Evolutionary conservation across 345 rosid species (phyloP), one percentile per base, ranked within the genome.

Genomic region (Firmiana major): DNA sequence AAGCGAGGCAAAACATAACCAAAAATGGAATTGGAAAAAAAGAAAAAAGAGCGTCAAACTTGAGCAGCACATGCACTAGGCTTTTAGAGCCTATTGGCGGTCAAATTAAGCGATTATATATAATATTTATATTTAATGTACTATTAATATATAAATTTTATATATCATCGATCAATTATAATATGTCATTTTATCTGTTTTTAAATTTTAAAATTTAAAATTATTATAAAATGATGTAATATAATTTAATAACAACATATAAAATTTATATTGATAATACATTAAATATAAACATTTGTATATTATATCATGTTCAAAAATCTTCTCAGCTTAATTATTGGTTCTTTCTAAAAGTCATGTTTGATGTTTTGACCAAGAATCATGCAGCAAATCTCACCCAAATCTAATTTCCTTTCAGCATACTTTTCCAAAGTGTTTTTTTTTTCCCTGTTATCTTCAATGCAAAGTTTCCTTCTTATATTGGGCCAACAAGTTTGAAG

Each of bases 301-400:
- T 31, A 31, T 31, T 3, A 31, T 31, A 31, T 31, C 34, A 6
- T 15, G 9, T 22, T 54, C 58, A 65, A 38, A 40, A 28, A 11
- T n/a, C 45, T 45, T 45, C 45, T 66, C 51, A 66, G 0, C 36
- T 22, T 42, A 22, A 22, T 68, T 3, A 68, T 13, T 26, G 64
- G 38, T 68, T 45, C 38, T 68, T 45, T 24, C 11, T 45, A 68
- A 66, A 68, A 68, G 19, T 19, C 38, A 12, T 45, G n/a, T 13
- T 24, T 68, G 55, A 22, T 45, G 72, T 24, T 68, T 68, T 68
- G 73, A 68, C 73, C 62, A 24, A 22, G 40, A 24, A 43, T 68
- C 51, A 11, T 66, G 9, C 17, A 40, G n/a, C 9, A 42, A 21
- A 22, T 67, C 51, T 66, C 28, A 9, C 24, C 51, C 73, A 24